phyloP scores from a whole-genome alignment of 1,284 basidiomycete genomes.

The Rugosomyces carneus region DNA sequence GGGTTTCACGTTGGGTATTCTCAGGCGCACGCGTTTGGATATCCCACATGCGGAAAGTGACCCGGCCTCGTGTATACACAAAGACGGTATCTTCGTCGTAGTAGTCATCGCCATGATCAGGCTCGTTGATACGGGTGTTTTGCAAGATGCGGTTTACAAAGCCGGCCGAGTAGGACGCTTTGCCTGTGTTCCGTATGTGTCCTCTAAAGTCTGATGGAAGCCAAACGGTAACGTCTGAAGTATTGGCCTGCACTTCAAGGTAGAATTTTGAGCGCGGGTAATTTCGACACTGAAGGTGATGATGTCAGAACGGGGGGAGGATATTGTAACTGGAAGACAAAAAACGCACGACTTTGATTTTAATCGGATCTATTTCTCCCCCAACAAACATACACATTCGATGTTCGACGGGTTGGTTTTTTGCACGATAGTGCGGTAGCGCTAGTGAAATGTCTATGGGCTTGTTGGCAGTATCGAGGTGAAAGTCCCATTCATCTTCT shows the following conservation, averaged over 20 bases:
- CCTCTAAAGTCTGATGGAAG: slow-evolving; percentile 73
- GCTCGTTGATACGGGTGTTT: slow-evolving; percentile 52
- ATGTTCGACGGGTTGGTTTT: slow-evolving; percentile 61
- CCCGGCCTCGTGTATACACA: slow-evolving; percentile 48
- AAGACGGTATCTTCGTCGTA: slow-evolving; percentile 51
- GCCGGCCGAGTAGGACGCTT: slow-evolving; percentile 57
- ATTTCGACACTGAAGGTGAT: slow-evolving; percentile 50
- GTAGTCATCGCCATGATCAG: slow-evolving; percentile 31
- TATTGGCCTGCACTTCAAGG: slow-evolving; percentile 54
- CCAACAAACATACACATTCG: slow-evolving; percentile 63
- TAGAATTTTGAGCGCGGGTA: slow-evolving; percentile 57
- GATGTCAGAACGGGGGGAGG: slow-evolving; percentile 4
- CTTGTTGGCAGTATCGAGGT: slow-evolving; percentile 42
- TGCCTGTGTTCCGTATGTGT: slow-evolving; percentile 49
- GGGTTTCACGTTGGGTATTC: slow-evolving; percentile 48
- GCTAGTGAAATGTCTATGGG: slow-evolving; percentile 60
- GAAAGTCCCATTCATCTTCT: slow-evolving; percentile 56
- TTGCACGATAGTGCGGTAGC: slow-evolving; percentile 70
- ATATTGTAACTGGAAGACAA: background rate
- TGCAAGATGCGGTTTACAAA: slow-evolving; percentile 64
- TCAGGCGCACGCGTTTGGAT: slow-evolving; percentile 57
- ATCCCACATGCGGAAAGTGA: slow-evolving; percentile 76
- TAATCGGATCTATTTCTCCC: slow-evolving; percentile 46
- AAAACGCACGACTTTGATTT: slow-evolving; percentile 61
- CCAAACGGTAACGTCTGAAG: slow-evolving; percentile 63